A percentile compares a stretch with the other conserved stretches of the same genome.
Evolutionary conservation across 2,329 filamentous ascomycete genomes (phyloP).

Genomic region (Esteya vermicola): DNA sequence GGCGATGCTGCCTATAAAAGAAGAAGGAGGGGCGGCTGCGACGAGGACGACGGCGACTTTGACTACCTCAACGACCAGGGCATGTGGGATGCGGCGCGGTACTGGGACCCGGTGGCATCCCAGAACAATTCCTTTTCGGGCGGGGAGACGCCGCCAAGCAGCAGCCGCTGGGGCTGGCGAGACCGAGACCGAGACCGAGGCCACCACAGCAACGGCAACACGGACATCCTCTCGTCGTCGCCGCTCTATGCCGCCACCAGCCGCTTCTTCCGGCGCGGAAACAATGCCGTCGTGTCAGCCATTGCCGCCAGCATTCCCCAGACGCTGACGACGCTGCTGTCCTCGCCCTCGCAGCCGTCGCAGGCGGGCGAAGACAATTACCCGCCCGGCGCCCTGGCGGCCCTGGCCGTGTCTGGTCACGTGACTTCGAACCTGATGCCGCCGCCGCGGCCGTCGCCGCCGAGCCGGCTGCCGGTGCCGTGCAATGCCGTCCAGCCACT

Average conservation of each 20-base stretch:
- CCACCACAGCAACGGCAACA: not conserved
- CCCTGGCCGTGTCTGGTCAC: not conserved
- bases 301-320: constrained; percentile 41
- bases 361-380: not conserved
- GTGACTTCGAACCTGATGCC: not conserved
- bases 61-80: constrained; percentile 35
- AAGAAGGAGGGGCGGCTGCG: too few species aligned
- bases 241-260: constrained; percentile 27
- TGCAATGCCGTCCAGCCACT: constrained; percentile 2
- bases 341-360: constrained; percentile 25
- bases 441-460: not conserved
- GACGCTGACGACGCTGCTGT: constrained; percentile 23
- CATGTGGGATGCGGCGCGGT: constrained; percentile 36
- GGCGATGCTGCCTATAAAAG: too few species aligned
- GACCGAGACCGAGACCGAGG: constrained; percentile 16
- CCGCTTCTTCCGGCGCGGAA: constrained; percentile 35
- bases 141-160: constrained; percentile 47
- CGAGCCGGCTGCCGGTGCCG: not conserved
- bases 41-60: constrained; percentile 14
- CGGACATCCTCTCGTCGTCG: constrained; percentile 34
- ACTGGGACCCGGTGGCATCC: constrained; percentile 32
- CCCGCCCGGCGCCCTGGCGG: constrained; percentile 6
- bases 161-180: constrained; percentile 24
- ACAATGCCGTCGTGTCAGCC: constrained; percentile 39
- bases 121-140: constrained; percentile 39